Evolutionary conservation across 768 basidiomycete species (phyloP).

Genomic region (Boletus vinaceobasis): DNA sequence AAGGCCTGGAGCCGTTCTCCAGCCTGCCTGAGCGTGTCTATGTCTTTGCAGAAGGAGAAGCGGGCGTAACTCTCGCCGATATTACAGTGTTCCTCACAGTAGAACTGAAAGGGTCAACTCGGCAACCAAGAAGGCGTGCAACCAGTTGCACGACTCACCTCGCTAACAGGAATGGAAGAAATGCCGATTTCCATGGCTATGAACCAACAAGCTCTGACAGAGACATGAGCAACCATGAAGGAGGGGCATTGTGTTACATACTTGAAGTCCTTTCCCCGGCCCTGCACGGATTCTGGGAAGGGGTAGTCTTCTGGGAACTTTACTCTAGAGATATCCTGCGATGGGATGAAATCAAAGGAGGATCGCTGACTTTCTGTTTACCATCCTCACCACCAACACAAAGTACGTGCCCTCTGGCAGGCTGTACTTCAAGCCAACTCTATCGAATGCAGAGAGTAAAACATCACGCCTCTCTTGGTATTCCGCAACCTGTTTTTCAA

Average conservation of each 20-base stretch:
- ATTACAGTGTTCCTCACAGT: constrained; percentile 78
- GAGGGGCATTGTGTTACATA: constrained; percentile 29
- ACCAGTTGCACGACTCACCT: constrained; percentile 49
- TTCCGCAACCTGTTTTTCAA: constrained; percentile 69
- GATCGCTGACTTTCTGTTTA: not conserved
- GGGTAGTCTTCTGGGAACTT: constrained; percentile 82
- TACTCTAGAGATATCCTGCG: constrained; percentile 71
- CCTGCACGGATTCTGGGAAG: constrained; percentile 71
- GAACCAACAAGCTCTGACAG: constrained; percentile 85
- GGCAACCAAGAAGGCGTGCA: not conserved
- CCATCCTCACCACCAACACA: constrained; percentile 65
- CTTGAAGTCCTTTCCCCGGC: constrained; percentile 87
- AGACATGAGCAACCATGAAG: constrained; percentile 8
- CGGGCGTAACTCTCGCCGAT: constrained; percentile 87
- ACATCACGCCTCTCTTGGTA: constrained; percentile 78
- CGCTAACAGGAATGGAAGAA: constrained; percentile 92
- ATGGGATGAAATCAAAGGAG: constrained; percentile 7
- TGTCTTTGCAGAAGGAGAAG: constrained; percentile 96
- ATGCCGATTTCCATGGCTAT: constrained; percentile 88
- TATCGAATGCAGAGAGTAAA: constrained; percentile 78
- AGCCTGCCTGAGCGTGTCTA: constrained; percentile 79
- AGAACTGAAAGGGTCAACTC: constrained; percentile 58
- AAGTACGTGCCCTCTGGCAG: constrained; percentile 92
- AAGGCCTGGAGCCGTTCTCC: constrained; percentile 76
- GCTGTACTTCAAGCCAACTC: constrained; percentile 79